Conservation (phyloP, 164 flowering plant species). For the Protea cynaroides region DNA sequence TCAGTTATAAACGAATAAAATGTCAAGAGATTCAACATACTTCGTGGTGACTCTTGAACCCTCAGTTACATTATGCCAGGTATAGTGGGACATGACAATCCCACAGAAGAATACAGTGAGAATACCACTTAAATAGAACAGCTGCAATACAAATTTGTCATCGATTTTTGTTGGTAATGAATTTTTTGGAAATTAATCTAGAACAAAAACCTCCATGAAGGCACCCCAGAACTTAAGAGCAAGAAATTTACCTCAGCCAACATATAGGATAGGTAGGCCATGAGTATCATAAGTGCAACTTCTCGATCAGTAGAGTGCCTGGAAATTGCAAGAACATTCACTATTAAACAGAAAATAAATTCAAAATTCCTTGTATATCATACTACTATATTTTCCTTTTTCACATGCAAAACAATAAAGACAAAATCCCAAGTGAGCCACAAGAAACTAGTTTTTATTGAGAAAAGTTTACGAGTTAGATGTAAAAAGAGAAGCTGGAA, state of each 20-base stretch:
- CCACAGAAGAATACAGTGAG: slow-evolving; percentile 57
- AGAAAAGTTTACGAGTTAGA: too few relatives aligned
- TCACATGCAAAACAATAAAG: background rate
- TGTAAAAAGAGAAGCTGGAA: too few relatives aligned
- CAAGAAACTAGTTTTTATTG: background rate
- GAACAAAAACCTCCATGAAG: background rate
- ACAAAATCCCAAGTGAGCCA: background rate
- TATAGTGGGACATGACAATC: slow-evolving; percentile 58
- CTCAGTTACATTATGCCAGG: slow-evolving; percentile 58
- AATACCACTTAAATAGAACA: slow-evolving; percentile 56
- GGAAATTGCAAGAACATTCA: slow-evolving; percentile 6
- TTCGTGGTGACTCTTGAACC: slow-evolving; percentile 45
- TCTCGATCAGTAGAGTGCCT: slow-evolving; percentile 94
- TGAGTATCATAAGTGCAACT: slow-evolving; percentile 83
- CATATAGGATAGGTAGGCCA: slow-evolving; percentile 89
- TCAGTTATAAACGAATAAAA: background rate
- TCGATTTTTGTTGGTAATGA: too few relatives aligned
- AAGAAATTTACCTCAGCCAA: slow-evolving; percentile 62
- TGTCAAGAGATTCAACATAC: slow-evolving; percentile 12
- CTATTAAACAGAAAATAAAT: background rate
- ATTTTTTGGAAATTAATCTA: slow-evolving; percentile 2
- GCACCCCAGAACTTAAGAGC: background rate
- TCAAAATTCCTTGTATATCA: background rate
- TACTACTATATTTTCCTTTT: background rate
- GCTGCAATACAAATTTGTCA: slow-evolving; percentile 39